Evolutionary conservation across 257 asterid species (phyloP), one percentile per base, ranked within the genome.

Genomic region (Gardenia jasminoides): DNA sequence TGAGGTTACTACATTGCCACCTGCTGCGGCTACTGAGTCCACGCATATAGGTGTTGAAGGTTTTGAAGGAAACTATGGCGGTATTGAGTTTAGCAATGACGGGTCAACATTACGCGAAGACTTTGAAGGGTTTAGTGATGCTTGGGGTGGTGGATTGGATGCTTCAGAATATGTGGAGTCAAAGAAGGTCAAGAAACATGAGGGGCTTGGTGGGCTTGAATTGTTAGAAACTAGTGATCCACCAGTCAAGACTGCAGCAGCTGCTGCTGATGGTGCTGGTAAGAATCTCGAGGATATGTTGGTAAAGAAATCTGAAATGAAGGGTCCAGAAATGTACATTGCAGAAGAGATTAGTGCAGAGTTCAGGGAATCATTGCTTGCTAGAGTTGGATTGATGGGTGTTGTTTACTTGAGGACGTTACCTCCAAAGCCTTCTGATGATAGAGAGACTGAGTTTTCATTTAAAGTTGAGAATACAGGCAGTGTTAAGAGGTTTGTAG

Each of bases 111-210:
- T 95, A 83, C 90, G 85, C 8, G 97, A 95, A 76, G 99, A 95
- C 85, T 95, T 95, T 78, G 99, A 95, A 87, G 99, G 99, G 67
- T 88, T 91, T 77, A 92, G 86, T 87, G 93, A 86, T 84, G 97
- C 99, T 65, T 95, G 98, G 97, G 99, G 99, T 81, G 99, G 98
- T n/a, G 99, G 99, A 77, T 90, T 95, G 90, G 99, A 95, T 84
- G 99, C 93, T 19, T 93, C 98, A 0, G 99, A 95, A 80, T 95
- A 80, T 79, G 96, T 95, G 48, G 99, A 95, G 48, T 44, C 94
- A 8, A 95, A 95, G 90, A 95, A 95, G 86, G 88, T 95, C 70
- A 79, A 76, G 75, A 95, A 93, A 83, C 91, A 88, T 30, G 86
- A 82, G 75, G 99, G 99, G 77, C 98, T 95, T 56, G 98, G 98